Conservation (phyloP, 2,329 filamentous ascomycete genomes). For the Ilyonectria mors-panacis region DNA sequence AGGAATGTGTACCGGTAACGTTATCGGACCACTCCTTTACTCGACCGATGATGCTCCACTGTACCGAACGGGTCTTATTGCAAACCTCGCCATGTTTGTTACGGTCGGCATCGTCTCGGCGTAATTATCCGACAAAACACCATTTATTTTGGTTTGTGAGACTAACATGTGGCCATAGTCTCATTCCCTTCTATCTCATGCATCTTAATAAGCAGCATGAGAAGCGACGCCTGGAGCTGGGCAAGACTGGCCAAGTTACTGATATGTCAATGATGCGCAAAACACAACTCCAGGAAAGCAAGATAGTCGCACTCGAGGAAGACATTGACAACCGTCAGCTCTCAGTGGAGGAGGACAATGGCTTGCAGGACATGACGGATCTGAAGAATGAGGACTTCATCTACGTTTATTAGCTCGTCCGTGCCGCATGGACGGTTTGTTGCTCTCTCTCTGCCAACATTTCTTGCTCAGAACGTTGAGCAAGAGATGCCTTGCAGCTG, state of each 20-base stretch:
- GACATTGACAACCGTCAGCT: conserved; percentile 1
- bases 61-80: conserved; percentile 64
- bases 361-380: conserved; percentile 23
- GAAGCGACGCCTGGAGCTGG: conserved; percentile 64
- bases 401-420: not conserved
- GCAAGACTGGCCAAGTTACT: conserved; percentile 68
- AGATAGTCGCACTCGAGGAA: conserved; percentile 28
- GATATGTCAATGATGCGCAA: conserved; percentile 65
- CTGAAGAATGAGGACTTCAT: conserved; percentile 28
- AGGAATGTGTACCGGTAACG: conserved; percentile 72
- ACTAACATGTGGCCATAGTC: not conserved
- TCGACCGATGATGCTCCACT: conserved; percentile 53
- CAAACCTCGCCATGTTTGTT: conserved; percentile 72
- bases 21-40: conserved; percentile 73
- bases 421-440: too few relatives aligned
- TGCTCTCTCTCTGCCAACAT: conserved; percentile 20
- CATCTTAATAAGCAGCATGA: conserved; percentile 68
- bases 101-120: conserved; percentile 63
- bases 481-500: too few relatives aligned
- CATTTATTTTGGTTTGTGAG: too few relatives aligned
- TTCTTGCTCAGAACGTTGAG: too few relatives aligned
- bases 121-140: not conserved
- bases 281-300: conserved; percentile 25
- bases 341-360: conserved; percentile 10
- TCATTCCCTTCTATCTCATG: conserved; percentile 60